A percentile compares a stretch with the other conserved stretches of the same genome.
Conservation (phyloP, 2,329 filamentous ascomycete genomes). For the Cladosporium sp. region DNA sequence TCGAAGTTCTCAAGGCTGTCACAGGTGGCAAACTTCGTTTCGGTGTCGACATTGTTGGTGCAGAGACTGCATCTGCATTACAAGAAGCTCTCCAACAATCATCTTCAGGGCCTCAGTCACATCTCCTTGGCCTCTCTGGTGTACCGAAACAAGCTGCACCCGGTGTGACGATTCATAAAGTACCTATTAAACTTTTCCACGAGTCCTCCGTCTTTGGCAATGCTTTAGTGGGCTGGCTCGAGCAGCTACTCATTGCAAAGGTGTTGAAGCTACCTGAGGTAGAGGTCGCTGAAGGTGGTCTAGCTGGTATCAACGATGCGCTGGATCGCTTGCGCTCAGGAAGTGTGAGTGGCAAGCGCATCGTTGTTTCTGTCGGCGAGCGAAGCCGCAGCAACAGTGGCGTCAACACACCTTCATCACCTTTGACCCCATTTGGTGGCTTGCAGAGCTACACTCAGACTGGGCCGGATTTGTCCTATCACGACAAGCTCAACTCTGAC, state of each 20-base stretch:
- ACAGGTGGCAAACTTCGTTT: constrained; percentile 59
- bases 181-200: constrained; percentile 75
- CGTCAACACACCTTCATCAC: constrained; percentile 7
- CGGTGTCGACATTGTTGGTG: constrained; percentile 64
- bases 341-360: constrained; percentile 62
- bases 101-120: constrained; percentile 33
- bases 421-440: constrained; percentile 18
- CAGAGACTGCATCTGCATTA: constrained; percentile 58
- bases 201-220: constrained; percentile 61
- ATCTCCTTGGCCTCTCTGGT: constrained; percentile 65
- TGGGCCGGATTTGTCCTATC: constrained; percentile 23
- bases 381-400: constrained; percentile 19
- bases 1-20: constrained; percentile 59
- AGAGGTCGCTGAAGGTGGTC: constrained; percentile 59
- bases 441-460: constrained; percentile 4
- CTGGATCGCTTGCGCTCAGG: constrained; percentile 63
- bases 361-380: constrained; percentile 52
- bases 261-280: constrained; percentile 59
- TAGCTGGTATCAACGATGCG: constrained; percentile 63
- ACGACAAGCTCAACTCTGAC: constrained; percentile 40
- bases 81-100: constrained; percentile 47
- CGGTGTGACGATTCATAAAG: constrained; percentile 55
- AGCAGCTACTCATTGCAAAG: constrained; percentile 55
- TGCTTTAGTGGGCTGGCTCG: constrained; percentile 62
- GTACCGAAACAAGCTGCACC: constrained; percentile 55